A percentile compares a stretch with the other conserved stretches of the same genome.
Conservation (phyloP, 1,284 basidiomycete genomes). For the Ganoderma resinaceum region DNA sequence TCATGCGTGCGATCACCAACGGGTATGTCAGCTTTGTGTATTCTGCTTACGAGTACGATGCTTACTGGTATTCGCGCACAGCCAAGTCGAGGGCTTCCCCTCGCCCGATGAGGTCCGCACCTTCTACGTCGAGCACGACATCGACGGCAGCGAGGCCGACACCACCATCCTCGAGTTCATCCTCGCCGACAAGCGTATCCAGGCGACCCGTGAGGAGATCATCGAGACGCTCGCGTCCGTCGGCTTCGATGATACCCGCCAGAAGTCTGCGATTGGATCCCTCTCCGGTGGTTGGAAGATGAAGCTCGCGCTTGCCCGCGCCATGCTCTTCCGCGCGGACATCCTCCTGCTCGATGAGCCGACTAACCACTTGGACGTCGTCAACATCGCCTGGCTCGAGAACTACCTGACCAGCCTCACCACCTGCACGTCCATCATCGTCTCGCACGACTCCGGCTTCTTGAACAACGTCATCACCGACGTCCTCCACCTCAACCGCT, state of each 20-base stretch:
- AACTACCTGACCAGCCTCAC: slow-evolving; percentile 91
- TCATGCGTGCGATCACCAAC: slow-evolving; percentile 97
- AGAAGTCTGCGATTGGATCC: slow-evolving; percentile 86
- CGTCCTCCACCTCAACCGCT: slow-evolving; percentile 98
- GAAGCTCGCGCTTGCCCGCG: slow-evolving; percentile 98
- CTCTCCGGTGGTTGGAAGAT: slow-evolving; percentile 99
- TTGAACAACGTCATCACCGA: slow-evolving; percentile 99
- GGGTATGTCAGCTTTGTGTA: slow-evolving; percentile 42
- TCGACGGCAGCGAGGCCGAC: slow-evolving; percentile 94
- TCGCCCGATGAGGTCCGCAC: slow-evolving; percentile 95
- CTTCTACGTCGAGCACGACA: slow-evolving; percentile 99
- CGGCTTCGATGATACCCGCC: slow-evolving; percentile 90
- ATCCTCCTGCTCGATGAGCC: slow-evolving; percentile 97
- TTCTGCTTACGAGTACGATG: slow-evolving; percentile 11
- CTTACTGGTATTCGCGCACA: slow-evolving; percentile 30
- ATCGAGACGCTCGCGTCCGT: slow-evolving; percentile 87
- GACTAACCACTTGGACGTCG: slow-evolving; percentile 97
- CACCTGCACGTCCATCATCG: slow-evolving; percentile 96
- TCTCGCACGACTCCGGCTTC: slow-evolving; percentile 99
- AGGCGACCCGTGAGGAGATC: slow-evolving; percentile 75
- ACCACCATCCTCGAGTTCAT: slow-evolving; percentile 94
- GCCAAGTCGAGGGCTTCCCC: slow-evolving; percentile 98
- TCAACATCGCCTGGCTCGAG: slow-evolving; percentile 98
- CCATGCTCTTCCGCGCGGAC: slow-evolving; percentile 99
- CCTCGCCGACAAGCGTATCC: slow-evolving; percentile 85